Conservation (phyloP, 352 stramenopile species). For the Halophytophthora polymorphica region DNA sequence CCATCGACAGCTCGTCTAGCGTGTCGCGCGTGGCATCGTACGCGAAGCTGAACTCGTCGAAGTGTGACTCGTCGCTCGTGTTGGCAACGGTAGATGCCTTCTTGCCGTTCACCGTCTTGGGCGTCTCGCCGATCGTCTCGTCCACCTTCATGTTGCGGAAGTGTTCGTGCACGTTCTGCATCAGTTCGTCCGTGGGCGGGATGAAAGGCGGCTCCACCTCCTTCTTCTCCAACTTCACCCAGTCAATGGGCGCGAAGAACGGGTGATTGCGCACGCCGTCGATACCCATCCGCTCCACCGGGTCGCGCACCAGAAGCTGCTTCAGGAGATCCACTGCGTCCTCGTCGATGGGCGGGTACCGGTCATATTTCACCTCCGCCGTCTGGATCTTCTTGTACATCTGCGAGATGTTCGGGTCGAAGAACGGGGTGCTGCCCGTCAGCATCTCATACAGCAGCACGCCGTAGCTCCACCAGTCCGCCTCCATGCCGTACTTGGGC, state of each 20-base stretch:
- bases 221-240: constrained; percentile 71
- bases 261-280: constrained; percentile 55
- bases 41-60: constrained; percentile 87
- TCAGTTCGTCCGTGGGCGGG: constrained; percentile 71
- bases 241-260: constrained; percentile 76
- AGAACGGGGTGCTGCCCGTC: constrained; percentile 85
- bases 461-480: constrained; percentile 91
- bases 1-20: constrained; percentile 78
- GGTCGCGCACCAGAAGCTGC: constrained; percentile 76
- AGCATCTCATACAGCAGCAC: constrained; percentile 90
- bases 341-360: constrained; percentile 59
- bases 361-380: constrained; percentile 79
- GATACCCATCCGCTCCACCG: constrained; percentile 57
- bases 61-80: constrained; percentile 68
- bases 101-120: constrained; percentile 56
- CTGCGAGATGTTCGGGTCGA: constrained; percentile 78
- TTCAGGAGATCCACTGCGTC: constrained; percentile 69
- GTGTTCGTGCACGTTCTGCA: constrained; percentile 87
- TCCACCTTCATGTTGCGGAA: constrained; percentile 89
- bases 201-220: constrained; percentile 81
- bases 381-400: constrained; percentile 91
- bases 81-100: constrained; percentile 42
- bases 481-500: constrained; percentile 82
- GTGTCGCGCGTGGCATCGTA: constrained; percentile 78
- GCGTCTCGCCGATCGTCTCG: constrained; percentile 68